phyloP scores from a whole-genome alignment of 441 rosid genomes.

The Corymbia citriodora region DNA sequence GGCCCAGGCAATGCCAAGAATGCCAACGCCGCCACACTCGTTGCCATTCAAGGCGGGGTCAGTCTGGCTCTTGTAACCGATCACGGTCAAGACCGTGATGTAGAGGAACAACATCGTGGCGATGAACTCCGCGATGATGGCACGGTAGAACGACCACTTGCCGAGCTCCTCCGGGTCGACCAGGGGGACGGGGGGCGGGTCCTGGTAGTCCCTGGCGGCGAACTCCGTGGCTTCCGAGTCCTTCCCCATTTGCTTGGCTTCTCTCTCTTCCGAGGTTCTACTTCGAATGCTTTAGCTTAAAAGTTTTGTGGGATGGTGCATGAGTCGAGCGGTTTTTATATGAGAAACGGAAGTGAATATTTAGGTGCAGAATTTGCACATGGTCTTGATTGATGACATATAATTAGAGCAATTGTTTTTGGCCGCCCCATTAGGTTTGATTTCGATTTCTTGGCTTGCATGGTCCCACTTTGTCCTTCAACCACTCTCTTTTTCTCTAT shows the following conservation, averaged over 20 bases:
- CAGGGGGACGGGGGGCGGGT: background rate
- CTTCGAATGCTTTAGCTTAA: background rate
- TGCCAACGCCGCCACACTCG: background rate
- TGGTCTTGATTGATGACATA: background rate
- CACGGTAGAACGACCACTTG: background rate
- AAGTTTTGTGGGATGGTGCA: background rate
- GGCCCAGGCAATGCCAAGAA: background rate
- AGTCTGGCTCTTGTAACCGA: background rate
- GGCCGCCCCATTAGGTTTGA: slow-evolving; percentile 11
- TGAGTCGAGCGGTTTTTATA: background rate
- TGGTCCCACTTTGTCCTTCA: slow-evolving; percentile 1
- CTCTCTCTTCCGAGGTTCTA: background rate
- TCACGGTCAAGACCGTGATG: background rate
- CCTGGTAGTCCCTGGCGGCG: background rate
- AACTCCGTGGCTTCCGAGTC: background rate
- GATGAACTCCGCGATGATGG: background rate
- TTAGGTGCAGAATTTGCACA: background rate
- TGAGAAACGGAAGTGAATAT: background rate
- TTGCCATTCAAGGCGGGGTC: background rate
- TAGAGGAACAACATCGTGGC: background rate
- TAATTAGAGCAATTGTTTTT: background rate
- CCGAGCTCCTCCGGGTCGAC: background rate
- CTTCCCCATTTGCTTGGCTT: background rate
- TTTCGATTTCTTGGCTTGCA: background rate
- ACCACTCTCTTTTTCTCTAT: background rate